phyloP scores from a whole-genome alignment of 2,329 filamentous ascomycete species.

The Paramyrothecium sp. region DNA sequence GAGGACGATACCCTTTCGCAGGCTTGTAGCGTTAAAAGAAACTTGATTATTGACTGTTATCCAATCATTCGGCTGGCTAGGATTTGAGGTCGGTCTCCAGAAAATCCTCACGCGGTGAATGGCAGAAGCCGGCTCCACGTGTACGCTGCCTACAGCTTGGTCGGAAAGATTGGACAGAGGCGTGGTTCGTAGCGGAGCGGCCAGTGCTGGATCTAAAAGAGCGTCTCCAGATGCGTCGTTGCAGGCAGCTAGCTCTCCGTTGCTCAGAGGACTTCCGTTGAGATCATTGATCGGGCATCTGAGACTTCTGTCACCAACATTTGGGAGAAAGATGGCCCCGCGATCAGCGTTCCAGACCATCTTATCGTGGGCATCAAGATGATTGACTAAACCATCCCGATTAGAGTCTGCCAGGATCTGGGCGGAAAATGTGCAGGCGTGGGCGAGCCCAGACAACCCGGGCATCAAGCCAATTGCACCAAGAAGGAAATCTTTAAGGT shows the following conservation, averaged over 20 bases:
- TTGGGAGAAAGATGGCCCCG: constrained; percentile 14
- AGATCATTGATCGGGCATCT: constrained; percentile 6
- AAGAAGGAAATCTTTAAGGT: neutral
- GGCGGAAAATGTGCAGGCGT: neutral
- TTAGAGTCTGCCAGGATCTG: constrained; percentile 13
- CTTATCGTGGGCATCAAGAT: constrained; percentile 6
- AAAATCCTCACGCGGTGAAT: constrained; percentile 26
- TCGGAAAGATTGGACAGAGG: constrained; percentile 17
- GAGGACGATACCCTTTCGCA: constrained; percentile 28
- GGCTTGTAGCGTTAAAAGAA: constrained; percentile 22
- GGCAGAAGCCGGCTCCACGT: constrained; percentile 3
- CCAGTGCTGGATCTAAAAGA: constrained; percentile 23
- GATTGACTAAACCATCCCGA: constrained; percentile 12
- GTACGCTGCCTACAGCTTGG: constrained; percentile 13
- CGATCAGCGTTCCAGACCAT: constrained; percentile 4
- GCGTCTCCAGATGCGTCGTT: constrained; percentile 33
- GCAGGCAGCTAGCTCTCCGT: constrained; percentile 24
- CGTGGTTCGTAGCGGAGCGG: constrained; percentile 30
- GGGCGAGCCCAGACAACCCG: neutral
- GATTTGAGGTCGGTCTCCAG: constrained; percentile 6
- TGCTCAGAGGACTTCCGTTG: constrained; percentile 1
- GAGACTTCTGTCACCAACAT: constrained; percentile 10
- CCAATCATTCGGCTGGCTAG: constrained; percentile 15
- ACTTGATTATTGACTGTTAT: constrained; percentile 18
- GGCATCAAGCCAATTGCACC: neutral